phyloP scores from a whole-genome alignment of 2,329 filamentous ascomycete species.

The Lomentospora prolificans region DNA sequence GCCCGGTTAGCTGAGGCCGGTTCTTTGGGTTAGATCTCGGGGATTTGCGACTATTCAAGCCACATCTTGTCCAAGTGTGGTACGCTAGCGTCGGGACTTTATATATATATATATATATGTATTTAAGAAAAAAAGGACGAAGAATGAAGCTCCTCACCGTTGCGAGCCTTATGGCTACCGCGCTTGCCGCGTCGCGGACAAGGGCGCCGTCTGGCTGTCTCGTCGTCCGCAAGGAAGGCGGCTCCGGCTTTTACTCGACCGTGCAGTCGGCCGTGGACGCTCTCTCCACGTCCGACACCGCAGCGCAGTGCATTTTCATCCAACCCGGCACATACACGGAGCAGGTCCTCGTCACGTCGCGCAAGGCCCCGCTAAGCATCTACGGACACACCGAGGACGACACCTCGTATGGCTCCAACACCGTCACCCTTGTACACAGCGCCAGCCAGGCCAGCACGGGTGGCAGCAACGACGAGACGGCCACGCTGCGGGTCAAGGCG shows the following conservation, averaged over 20 bases:
- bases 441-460: neutral
- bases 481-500: conserved; percentile 33
- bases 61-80: too few relatives aligned
- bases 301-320: conserved; percentile 24
- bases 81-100: too few relatives aligned
- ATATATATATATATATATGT: too few relatives aligned
- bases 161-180: conserved; percentile 1
- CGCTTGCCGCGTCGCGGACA: conserved; percentile 18
- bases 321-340: conserved; percentile 45
- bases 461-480: conserved; percentile 38
- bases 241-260: conserved; percentile 16
- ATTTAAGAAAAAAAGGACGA: too few relatives aligned
- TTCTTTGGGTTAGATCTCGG: too few relatives aligned
- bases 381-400: conserved; percentile 49
- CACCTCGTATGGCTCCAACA: conserved; percentile 42
- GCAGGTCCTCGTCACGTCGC: conserved; percentile 43
- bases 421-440: conserved; percentile 41
- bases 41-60: too few relatives aligned
- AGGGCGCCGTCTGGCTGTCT: conserved; percentile 20
- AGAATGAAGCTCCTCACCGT: neutral
- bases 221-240: conserved; percentile 18
- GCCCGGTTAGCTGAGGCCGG: too few relatives aligned
- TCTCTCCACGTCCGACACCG: conserved; percentile 14
- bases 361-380: conserved; percentile 41
- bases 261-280: conserved; percentile 16